These are phyloP conservation scores for Tolypocladium tundrense DNA, from an alignment of 2,329 filamentous ascomycete genomes.

Conservation along the genomic window DNA sequence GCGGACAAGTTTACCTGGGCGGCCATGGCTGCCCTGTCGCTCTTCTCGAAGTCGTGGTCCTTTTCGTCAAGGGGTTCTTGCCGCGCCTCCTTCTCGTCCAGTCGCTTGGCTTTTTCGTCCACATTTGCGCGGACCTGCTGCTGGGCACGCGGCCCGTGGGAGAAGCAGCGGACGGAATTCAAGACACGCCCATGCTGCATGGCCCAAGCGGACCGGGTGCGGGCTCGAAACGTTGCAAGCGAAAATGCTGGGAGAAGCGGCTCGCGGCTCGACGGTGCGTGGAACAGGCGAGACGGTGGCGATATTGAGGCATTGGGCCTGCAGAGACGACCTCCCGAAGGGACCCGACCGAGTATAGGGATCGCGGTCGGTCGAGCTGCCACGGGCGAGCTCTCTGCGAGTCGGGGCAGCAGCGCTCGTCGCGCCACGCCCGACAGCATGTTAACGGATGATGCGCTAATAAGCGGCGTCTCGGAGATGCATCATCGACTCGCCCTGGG, in stretches of 20 bases:
- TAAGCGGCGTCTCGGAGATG: constrained; percentile 11
- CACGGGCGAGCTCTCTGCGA: constrained; percentile 10
- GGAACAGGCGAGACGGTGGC: background rate
- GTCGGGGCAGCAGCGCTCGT: constrained; percentile 37
- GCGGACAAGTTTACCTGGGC: constrained; percentile 85
- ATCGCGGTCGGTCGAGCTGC: background rate
- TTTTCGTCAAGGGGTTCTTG: constrained; percentile 21
- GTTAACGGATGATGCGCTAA: constrained; percentile 17
- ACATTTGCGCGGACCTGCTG: constrained; percentile 15
- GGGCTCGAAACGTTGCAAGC: background rate
- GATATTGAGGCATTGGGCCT: background rate
- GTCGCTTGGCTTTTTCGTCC: constrained; percentile 26
- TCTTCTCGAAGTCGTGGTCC: constrained; percentile 46
- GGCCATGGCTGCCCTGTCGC: constrained; percentile 77
- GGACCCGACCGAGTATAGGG: background rate
- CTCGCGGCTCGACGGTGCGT: background rate
- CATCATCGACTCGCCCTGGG: constrained; percentile 17
- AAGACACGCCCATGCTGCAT: background rate
- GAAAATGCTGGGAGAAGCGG: background rate
- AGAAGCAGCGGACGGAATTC: constrained; percentile 19
- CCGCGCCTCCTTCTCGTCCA: constrained; percentile 10
- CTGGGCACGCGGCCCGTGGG: constrained; percentile 11
- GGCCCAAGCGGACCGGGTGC: background rate
- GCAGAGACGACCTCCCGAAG: background rate
- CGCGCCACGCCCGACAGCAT: constrained; percentile 42